phyloP scores from a whole-genome alignment of 1,284 basidiomycete species.

The Lentinula novae-zelandiae region DNA sequence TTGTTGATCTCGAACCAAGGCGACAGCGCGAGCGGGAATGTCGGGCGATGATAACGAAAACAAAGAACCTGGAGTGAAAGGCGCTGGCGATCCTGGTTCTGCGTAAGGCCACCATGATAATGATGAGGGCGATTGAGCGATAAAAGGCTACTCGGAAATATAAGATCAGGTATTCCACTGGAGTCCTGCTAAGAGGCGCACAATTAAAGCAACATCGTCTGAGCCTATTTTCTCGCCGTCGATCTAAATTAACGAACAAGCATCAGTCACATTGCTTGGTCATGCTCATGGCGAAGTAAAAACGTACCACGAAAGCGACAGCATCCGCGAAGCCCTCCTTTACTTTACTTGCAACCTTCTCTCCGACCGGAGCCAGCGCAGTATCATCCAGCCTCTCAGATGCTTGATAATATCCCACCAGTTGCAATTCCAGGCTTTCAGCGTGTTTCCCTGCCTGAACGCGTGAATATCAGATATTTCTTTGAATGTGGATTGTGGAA shows the following conservation, averaged over 20 bases:
- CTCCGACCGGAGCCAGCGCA: conserved; percentile 59
- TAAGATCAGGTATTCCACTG: neutral
- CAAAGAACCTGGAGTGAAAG: conserved; percentile 42
- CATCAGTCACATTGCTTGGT: conserved; percentile 1
- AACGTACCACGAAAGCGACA: conserved; percentile 60
- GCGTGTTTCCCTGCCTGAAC: conserved; percentile 47
- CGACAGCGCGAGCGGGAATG: conserved; percentile 41
- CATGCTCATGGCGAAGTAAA: neutral
- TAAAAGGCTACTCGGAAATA: conserved; percentile 39
- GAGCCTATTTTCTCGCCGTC: conserved; percentile 38
- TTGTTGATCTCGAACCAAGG: conserved; percentile 43
- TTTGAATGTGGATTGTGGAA: neutral
- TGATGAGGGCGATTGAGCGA: conserved; percentile 31
- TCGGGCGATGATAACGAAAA: conserved; percentile 42
- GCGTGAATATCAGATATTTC: neutral
- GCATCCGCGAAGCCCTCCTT: conserved; percentile 49
- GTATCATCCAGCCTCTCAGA: conserved; percentile 57
- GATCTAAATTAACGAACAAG: conserved; percentile 33
- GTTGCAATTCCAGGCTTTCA: conserved; percentile 37
- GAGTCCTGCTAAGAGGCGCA: neutral
- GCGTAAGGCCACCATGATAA: conserved; percentile 44
- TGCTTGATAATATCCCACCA: conserved; percentile 75
- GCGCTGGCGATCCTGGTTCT: conserved; percentile 22
- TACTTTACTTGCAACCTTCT: conserved; percentile 52
- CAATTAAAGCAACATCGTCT: conserved; percentile 12